These are phyloP conservation scores for Trichosporon faecale DNA, from an alignment of 1,284 basidiomycete species.

Conservation along the genomic window DNA sequence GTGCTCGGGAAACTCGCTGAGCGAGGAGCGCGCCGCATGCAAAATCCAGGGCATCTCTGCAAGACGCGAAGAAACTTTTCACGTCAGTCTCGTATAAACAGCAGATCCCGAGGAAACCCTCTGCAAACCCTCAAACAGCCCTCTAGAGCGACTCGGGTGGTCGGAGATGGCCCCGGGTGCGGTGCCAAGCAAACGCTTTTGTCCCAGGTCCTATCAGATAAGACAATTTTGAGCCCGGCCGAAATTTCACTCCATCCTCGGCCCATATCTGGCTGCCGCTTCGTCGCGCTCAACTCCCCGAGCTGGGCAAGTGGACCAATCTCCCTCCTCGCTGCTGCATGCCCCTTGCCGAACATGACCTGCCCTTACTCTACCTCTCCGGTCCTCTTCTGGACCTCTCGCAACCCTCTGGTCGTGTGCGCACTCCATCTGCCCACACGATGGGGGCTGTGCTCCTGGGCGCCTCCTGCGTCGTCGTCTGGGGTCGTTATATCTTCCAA, in stretches of 20 bases:
- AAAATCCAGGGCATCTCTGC: not conserved
- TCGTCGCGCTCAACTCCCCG: not conserved
- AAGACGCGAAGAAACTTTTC: not conserved
- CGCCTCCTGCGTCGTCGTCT: not conserved
- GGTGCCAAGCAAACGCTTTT: conserved; percentile 4
- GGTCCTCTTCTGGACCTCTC: not conserved
- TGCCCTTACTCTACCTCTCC: not conserved
- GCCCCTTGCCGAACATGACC: not conserved
- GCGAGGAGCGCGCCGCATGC: not conserved
- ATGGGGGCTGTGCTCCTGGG: not conserved
- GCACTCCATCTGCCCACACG: not conserved
- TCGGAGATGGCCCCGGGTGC: not conserved
- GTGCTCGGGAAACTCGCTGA: not conserved
- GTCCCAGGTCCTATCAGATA: conserved; percentile 7
- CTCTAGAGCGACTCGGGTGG: not conserved
- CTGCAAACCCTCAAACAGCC: not conserved
- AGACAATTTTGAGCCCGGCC: not conserved
- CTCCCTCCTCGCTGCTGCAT: not conserved
- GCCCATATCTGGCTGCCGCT: not conserved
- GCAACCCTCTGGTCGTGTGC: not conserved
- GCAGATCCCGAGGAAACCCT: not conserved
- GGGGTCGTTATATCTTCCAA: not conserved
- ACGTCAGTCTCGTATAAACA: not conserved
- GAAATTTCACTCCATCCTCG: not conserved
- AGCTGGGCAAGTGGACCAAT: not conserved